A percentile compares a stretch with the other conserved stretches of the same genome.
Evolutionary conservation across 306 rosid genomes (phyloP).

Genomic region (Acacia confusa): DNA sequence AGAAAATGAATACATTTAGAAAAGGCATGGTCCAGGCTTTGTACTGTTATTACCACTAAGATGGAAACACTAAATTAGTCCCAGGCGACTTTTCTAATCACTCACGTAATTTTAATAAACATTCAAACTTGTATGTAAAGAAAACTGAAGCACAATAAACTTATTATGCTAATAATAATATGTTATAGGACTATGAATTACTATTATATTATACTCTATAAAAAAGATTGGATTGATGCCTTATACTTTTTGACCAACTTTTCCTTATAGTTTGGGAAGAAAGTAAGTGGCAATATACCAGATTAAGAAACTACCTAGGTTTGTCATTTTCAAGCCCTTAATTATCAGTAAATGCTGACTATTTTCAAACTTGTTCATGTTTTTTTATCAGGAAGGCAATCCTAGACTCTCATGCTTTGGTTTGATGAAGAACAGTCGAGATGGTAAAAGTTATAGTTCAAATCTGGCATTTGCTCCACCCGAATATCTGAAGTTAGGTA

Average conservation of each 20-base stretch:
- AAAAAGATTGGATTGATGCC: neutral
- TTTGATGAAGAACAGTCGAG: slow-evolving; percentile 96
- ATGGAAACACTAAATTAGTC: neutral
- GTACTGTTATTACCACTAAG: neutral
- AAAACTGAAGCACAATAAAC: neutral
- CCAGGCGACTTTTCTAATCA: neutral
- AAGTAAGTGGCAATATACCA: neutral
- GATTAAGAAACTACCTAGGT: neutral
- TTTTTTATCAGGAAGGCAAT: slow-evolving; percentile 65
- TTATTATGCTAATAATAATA: neutral
- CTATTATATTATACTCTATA: no score
- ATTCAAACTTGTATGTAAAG: no score
- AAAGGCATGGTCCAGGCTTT: neutral
- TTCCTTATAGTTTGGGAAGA: neutral
- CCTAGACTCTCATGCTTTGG: slow-evolving; percentile 98
- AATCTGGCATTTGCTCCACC: slow-evolving; percentile 97
- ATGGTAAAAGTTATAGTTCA: slow-evolving; percentile 96
- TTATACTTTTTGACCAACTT: neutral
- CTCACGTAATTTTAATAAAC: neutral
- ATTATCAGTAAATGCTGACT: neutral
- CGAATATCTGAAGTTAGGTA: slow-evolving; percentile 88
- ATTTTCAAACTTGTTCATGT: slow-evolving; percentile 3
- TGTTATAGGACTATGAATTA: neutral
- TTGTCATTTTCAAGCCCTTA: neutral
- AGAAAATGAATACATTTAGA: neutral